Conservation (phyloP, 2,329 filamentous ascomycete genomes). For the Pseudogymnoascus sp. region DNA sequence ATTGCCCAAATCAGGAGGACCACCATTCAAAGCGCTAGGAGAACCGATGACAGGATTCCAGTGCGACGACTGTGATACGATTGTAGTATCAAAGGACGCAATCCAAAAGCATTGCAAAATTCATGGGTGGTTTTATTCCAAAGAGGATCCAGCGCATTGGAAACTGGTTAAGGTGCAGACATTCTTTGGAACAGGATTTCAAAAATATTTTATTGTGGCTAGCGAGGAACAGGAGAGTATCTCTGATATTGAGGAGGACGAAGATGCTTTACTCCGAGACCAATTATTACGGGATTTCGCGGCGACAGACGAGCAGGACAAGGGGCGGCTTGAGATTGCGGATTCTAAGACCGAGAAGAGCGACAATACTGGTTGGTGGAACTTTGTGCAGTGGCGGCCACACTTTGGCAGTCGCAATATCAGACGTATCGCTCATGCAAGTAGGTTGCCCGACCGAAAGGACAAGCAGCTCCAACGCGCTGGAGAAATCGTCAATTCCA, state of each 20-base stretch:
- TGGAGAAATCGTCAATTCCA: background rate
- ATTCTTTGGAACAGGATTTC: background rate
- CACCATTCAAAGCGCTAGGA: background rate
- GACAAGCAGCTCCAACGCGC: slow-evolving; percentile 4
- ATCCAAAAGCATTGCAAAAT: background rate
- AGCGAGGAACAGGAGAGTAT: background rate
- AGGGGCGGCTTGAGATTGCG: background rate
- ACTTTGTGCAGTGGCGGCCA: background rate
- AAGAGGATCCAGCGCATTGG: background rate
- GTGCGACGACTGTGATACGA: background rate
- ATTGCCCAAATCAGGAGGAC: background rate
- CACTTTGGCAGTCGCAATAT: slow-evolving; percentile 5
- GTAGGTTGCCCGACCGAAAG: slow-evolving; percentile 9
- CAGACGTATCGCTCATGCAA: slow-evolving; percentile 9
- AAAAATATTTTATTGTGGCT: slow-evolving; percentile 6
- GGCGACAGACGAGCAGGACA: background rate
- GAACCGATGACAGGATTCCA: background rate
- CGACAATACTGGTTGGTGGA: slow-evolving; percentile 1
- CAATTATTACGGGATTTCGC: background rate
- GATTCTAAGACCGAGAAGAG: background rate
- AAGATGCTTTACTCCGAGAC: background rate
- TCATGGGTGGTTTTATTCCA: background rate
- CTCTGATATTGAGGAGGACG: background rate
- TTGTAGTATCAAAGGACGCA: background rate
- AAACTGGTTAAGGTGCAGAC: background rate